phyloP scores from a whole-genome alignment of 2,329 filamentous ascomycete genomes.

The Calycina marina region DNA sequence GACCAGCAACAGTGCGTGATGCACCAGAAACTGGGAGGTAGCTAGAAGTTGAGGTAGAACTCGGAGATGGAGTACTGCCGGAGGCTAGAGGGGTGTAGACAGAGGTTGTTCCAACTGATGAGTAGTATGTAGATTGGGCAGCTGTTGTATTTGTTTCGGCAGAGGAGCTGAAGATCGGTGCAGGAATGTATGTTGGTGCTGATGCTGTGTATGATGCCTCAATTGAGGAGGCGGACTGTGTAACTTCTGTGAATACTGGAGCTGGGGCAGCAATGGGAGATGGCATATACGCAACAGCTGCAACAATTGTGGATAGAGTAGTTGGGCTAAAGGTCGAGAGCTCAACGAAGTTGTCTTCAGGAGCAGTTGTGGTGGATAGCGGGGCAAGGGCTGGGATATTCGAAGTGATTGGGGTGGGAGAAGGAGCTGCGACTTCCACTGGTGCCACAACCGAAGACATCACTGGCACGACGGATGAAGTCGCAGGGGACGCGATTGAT shows the following conservation, averaged over 20 bases:
- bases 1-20: neutral
- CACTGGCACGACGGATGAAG: slow-evolving; percentile 1
- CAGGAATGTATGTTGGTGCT: neutral
- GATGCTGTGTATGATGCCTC: too few relatives aligned
- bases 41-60: neutral
- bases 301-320: too few relatives aligned
- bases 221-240: too few relatives aligned
- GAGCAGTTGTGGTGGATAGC: too few relatives aligned
- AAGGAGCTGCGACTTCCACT: neutral
- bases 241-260: neutral
- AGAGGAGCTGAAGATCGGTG: neutral
- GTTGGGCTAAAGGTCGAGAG: too few relatives aligned
- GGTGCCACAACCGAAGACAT: neutral
- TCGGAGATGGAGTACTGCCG: neutral
- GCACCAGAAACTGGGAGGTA: neutral
- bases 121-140: neutral
- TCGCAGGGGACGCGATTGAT: neutral
- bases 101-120: neutral
- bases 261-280: neutral
- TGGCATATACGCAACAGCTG: too few relatives aligned
- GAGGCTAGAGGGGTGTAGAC: neutral
- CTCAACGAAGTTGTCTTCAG: too few relatives aligned
- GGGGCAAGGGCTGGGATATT: too few relatives aligned
- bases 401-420: neutral
- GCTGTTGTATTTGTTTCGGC: neutral